phyloP scores from a whole-genome alignment of 306 rosid genomes.

The Quercus mongolica region DNA sequence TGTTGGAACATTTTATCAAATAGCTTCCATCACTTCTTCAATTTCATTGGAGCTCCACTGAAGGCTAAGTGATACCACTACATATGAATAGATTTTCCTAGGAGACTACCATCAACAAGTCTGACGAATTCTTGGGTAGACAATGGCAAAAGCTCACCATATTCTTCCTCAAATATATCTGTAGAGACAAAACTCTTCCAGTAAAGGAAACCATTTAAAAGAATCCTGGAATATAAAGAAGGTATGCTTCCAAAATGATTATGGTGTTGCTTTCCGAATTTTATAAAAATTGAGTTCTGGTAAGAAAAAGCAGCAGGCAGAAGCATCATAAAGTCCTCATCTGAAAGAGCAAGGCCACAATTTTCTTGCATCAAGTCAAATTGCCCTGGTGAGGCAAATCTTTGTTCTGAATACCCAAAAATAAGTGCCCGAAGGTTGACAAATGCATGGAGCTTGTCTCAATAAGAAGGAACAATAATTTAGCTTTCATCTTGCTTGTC shows the following conservation, averaged over 20 bases:
- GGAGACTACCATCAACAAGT: conserved; percentile 64
- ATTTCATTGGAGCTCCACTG: conserved; percentile 44
- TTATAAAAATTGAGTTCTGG: conserved; percentile 43
- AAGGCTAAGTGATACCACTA: conserved; percentile 54
- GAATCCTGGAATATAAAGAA: conserved; percentile 55
- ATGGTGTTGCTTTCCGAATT: conserved; percentile 39
- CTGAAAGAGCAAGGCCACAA: conserved; percentile 40
- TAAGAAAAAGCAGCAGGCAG: conserved; percentile 63
- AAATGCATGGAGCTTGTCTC: conserved; percentile 71
- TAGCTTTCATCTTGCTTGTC: conserved; percentile 50
- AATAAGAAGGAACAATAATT: conserved; percentile 58
- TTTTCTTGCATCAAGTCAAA: conserved; percentile 18
- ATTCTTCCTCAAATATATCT: conserved; percentile 65
- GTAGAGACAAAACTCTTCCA: conserved; percentile 65
- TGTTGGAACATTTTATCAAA: conserved; percentile 53
- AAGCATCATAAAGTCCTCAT: conserved; percentile 65
- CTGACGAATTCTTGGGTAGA: conserved; percentile 54
- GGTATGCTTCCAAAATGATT: conserved; percentile 38
- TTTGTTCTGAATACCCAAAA: conserved; percentile 41
- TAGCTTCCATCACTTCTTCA: conserved; percentile 51
- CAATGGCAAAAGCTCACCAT: conserved; percentile 50
- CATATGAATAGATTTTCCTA: conserved; percentile 68
- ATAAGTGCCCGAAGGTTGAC: conserved; percentile 61
- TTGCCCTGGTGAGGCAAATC: conserved; percentile 27
- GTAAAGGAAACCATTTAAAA: conserved; percentile 55